A percentile compares a stretch with the other conserved stretches of the same genome.
Conservation (phyloP, 768 basidiomycete genomes). For the Termitomyces sp. region DNA sequence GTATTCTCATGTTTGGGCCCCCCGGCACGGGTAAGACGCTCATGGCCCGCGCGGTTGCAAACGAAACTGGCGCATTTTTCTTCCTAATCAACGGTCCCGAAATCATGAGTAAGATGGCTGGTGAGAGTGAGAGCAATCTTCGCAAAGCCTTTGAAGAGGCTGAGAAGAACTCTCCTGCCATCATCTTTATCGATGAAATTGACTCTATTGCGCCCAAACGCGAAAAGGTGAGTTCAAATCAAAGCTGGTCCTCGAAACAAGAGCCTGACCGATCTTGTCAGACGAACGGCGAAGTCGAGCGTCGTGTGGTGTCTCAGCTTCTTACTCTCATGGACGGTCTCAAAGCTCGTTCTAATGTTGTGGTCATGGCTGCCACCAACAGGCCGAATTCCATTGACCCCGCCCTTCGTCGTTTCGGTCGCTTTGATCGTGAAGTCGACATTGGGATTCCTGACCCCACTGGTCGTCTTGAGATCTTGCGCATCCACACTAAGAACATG, state of each 20-base stretch:
- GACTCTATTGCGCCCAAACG: conserved; percentile 99
- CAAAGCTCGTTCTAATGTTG: conserved; percentile 97
- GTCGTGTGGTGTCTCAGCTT: conserved; percentile 97
- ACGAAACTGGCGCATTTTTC: conserved; percentile 99
- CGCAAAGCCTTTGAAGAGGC: conserved; percentile 99
- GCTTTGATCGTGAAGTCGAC: conserved; percentile 99
- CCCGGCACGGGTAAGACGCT: conserved; percentile 99
- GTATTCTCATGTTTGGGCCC: conserved; percentile 97
- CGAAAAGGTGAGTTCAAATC: conserved; percentile 68
- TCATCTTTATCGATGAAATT: conserved; percentile 99
- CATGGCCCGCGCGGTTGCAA: conserved; percentile 99
- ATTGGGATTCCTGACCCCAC: conserved; percentile 99
- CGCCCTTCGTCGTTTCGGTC: conserved; percentile 96
- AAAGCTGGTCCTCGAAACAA: background rate
- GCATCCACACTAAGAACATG: conserved; percentile 99
- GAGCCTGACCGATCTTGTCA: conserved; percentile 21
- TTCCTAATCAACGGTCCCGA: conserved; percentile 99
- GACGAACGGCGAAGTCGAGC: conserved; percentile 99
- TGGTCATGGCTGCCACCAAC: conserved; percentile 99
- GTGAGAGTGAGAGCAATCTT: conserved; percentile 95
- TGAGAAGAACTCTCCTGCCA: conserved; percentile 98
- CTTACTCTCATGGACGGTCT: conserved; percentile 99
- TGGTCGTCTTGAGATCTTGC: conserved; percentile 96
- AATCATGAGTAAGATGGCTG: conserved; percentile 99
- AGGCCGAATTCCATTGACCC: conserved; percentile 99